Evolutionary conservation across 192 early-diverging fungal species (phyloP).

Genomic region (Gonapodya sp.): DNA sequence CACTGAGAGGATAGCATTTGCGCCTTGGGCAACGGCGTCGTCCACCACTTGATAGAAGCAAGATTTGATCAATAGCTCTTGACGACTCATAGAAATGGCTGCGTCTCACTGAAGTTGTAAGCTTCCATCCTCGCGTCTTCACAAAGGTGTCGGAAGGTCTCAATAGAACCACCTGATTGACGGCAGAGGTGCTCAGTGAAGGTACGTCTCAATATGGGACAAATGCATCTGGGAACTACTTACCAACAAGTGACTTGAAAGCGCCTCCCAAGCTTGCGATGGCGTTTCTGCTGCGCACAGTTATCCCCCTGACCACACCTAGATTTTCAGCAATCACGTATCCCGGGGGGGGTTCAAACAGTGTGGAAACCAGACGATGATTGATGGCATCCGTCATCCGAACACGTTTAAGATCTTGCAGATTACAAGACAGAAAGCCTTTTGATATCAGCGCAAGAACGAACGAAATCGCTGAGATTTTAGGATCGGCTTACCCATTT

Average conservation of each 20-base stretch:
- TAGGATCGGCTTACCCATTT: too few relatives aligned
- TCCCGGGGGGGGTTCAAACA: background rate
- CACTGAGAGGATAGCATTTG: background rate
- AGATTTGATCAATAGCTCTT: background rate
- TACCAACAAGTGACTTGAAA: conserved; percentile 1
- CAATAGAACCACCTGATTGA: background rate
- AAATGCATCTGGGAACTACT: too few relatives aligned
- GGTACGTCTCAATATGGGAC: too few relatives aligned
- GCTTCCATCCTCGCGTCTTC: conserved; percentile 4
- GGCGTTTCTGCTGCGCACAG: background rate
- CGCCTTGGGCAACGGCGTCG: background rate
- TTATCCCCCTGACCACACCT: background rate
- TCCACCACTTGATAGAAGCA: background rate
- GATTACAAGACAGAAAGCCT: too few relatives aligned
- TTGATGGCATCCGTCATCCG: background rate
- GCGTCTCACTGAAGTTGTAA: background rate
- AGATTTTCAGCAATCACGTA: background rate
- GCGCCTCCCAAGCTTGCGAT: background rate
- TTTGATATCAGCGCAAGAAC: too few relatives aligned
- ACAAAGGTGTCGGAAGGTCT: background rate
- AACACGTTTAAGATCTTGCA: conserved; percentile 1
- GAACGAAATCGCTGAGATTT: too few relatives aligned
- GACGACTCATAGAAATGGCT: background rate
- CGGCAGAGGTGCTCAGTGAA: too few relatives aligned
- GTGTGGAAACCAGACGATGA: background rate